A percentile compares a stretch with the other conserved stretches of the same genome.
Evolutionary conservation across 1,284 basidiomycete species (phyloP).

Genomic region (Leccinum pachyderme): DNA sequence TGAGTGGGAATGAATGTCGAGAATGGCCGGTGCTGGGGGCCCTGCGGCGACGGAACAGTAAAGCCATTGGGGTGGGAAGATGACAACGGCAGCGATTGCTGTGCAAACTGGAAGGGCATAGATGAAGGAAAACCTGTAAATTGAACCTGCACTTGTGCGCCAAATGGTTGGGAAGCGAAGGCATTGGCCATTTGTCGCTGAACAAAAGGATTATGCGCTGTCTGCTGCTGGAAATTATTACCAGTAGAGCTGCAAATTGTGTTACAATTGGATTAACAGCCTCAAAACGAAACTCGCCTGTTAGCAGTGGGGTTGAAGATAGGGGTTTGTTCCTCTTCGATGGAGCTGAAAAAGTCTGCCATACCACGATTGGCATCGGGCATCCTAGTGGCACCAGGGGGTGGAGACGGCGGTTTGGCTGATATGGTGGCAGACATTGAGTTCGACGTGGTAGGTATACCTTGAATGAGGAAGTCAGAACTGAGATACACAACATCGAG

Average conservation of each 20-base stretch:
- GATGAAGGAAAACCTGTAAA: constrained; percentile 57
- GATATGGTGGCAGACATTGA: constrained; percentile 15
- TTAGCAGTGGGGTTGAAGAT: constrained; percentile 67
- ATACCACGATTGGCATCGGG: constrained; percentile 43
- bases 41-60: constrained; percentile 33
- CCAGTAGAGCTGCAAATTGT: constrained; percentile 44
- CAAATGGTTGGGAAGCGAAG: constrained; percentile 39
- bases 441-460: constrained; percentile 9
- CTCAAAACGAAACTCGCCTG: constrained; percentile 40
- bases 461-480: constrained; percentile 12
- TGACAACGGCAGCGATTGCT: constrained; percentile 24
- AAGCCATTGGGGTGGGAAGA: constrained; percentile 45
- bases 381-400: constrained; percentile 22
- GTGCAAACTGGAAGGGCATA: constrained; percentile 40
- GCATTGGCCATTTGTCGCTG: constrained; percentile 53
- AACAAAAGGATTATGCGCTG: constrained; percentile 77
- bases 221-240: constrained; percentile 61
- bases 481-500: not conserved
- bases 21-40: constrained; percentile 52
- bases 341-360: constrained; percentile 89
- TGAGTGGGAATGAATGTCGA: constrained; percentile 53
- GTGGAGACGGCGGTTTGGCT: constrained; percentile 23
- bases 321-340: constrained; percentile 80
- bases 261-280: constrained; percentile 11
- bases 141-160: constrained; percentile 48